Evolutionary conservation across 495 filamentous ascomycete genomes (phyloP).

Genomic region (Daldinia decipiens): DNA sequence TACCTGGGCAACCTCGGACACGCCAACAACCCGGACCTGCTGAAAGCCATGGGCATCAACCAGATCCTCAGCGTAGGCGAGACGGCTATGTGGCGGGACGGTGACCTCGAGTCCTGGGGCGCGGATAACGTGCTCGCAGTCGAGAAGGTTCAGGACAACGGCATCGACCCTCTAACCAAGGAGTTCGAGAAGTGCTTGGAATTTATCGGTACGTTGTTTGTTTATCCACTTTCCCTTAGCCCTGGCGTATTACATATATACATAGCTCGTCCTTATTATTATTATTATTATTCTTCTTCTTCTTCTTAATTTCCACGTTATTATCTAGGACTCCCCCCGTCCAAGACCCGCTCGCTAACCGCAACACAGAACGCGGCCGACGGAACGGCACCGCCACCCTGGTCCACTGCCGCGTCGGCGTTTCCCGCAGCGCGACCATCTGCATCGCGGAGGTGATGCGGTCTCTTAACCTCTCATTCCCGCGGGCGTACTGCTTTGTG

Average conservation of each 20-base stretch:
- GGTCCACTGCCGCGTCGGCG: constrained; percentile 96
- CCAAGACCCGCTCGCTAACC: constrained; percentile 23
- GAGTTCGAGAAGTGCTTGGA: constrained; percentile 88
- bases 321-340: background rate
- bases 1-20: constrained; percentile 93
- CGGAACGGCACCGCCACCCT: constrained; percentile 82
- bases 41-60: constrained; percentile 81
- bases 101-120: constrained; percentile 74
- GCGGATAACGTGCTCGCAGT: constrained; percentile 79
- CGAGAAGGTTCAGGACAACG: constrained; percentile 92
- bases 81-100: constrained; percentile 78
- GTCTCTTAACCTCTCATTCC: constrained; percentile 79
- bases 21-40: constrained; percentile 88
- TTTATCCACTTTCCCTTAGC: constrained; percentile 14
- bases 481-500: constrained; percentile 95
- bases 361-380: constrained; percentile 74
- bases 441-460: constrained; percentile 99
- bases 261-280: background rate
- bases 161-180: constrained; percentile 87
- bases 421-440: constrained; percentile 94
- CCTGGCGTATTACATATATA: constrained; percentile 7
- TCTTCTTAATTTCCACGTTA: background rate
- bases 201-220: constrained; percentile 83
- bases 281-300: background rate
- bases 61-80: constrained; percentile 96